Percentiles rank a stretch among this genome's conserved stretches.
Evolutionary conservation across 176 grass and related monocot genomes (phyloP).

Genomic region (Carex kokanica): DNA sequence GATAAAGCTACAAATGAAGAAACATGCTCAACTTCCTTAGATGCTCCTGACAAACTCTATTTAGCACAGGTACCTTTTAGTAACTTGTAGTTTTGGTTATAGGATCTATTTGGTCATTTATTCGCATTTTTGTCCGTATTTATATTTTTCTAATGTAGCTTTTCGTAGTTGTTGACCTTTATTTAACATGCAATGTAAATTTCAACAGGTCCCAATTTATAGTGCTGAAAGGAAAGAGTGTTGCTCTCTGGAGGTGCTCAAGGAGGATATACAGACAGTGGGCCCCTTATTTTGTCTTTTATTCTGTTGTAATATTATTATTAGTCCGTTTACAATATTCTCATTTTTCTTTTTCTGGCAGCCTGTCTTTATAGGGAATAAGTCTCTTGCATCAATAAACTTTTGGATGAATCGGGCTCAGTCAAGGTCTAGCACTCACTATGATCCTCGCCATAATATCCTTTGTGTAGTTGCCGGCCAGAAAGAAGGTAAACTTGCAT

Average conservation of each 20-base stretch:
- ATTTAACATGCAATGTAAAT: slow-evolving; percentile 8
- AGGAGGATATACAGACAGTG: slow-evolving; percentile 74
- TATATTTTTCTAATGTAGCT: neutral
- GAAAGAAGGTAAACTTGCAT: slow-evolving; percentile 62
- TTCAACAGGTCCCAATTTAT: slow-evolving; percentile 65
- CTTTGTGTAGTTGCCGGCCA: slow-evolving; percentile 79
- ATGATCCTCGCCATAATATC: slow-evolving; percentile 93
- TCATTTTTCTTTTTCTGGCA: slow-evolving; percentile 38
- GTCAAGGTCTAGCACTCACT: slow-evolving; percentile 91
- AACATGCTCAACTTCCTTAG: slow-evolving; percentile 31
- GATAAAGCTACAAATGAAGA: slow-evolving; percentile 33
- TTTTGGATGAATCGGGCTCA: slow-evolving; percentile 93
- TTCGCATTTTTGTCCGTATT: neutral
- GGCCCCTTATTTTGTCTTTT: slow-evolving; percentile 25
- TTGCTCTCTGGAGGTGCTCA: slow-evolving; percentile 46
- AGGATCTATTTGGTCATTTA: neutral
- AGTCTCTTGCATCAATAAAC: slow-evolving; percentile 69
- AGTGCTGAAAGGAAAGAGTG: slow-evolving; percentile 56
- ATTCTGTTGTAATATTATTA: neutral
- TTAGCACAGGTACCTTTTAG: slow-evolving; percentile 58
- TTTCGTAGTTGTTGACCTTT: neutral
- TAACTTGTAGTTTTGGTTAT: neutral
- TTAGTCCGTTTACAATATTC: slow-evolving; percentile 26
- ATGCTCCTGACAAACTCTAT: slow-evolving; percentile 52
- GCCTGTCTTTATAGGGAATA: slow-evolving; percentile 65